Percentiles rank a stretch among this genome's conserved stretches.
Evolutionary conservation across 257 asterid genomes (phyloP).

Genomic region (Gentiana dahurica): DNA sequence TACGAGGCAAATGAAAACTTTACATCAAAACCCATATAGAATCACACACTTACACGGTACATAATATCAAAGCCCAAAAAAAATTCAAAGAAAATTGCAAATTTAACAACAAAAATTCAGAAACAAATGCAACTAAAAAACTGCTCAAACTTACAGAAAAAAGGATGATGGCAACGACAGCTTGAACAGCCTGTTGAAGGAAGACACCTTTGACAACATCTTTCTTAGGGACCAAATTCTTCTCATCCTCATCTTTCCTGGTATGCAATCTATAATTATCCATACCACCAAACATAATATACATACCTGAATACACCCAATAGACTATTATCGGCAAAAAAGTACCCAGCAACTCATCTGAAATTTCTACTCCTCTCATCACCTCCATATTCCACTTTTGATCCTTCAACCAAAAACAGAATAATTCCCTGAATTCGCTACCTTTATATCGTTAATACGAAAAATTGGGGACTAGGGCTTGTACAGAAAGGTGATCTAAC

Average conservation of each 20-base stretch:
- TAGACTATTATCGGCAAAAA: conserved; percentile 60
- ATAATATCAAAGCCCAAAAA: neutral
- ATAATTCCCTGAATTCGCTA: neutral
- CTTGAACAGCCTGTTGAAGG: conserved; percentile 90
- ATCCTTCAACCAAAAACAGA: too few species aligned
- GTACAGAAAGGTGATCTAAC: too few species aligned
- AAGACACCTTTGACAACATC: conserved; percentile 85
- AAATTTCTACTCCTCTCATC: conserved; percentile 25
- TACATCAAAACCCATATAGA: too few species aligned
- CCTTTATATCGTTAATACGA: neutral
- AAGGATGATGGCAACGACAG: conserved; percentile 63
- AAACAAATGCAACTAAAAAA: neutral
- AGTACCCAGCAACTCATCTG: conserved; percentile 83
- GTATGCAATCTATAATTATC: conserved; percentile 72
- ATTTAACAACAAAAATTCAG: neutral
- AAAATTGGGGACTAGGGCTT: too few species aligned
- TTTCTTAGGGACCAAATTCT: conserved; percentile 66
- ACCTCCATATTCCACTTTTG: conserved; percentile 17
- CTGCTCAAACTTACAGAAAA: conserved; percentile 49
- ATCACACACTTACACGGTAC: too few species aligned
- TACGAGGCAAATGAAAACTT: too few species aligned
- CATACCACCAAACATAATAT: conserved; percentile 49
- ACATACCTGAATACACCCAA: conserved; percentile 86
- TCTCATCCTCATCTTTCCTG: conserved; percentile 76
- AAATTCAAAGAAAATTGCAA: neutral